Evolutionary conservation across 2,329 filamentous ascomycete genomes (phyloP), one percentile per base, ranked within the genome.

Genomic region (Elsinoe arachidis): DNA sequence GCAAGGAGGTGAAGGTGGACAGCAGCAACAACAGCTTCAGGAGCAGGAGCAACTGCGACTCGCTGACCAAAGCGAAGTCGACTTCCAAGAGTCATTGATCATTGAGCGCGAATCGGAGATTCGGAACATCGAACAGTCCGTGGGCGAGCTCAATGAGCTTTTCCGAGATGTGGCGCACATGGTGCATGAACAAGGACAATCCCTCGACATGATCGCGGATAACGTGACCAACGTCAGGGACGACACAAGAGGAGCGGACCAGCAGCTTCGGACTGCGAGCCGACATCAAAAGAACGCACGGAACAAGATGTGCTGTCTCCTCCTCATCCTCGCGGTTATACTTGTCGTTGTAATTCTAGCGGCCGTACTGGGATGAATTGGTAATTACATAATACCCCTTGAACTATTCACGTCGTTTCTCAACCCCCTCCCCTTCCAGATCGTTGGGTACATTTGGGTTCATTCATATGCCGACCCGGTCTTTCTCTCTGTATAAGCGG

Each of bases 161-260:
- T 99, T 99, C 78, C 82, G 91, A 61, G 92, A 99, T 75, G 90
- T 99, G n/a, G 93, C 92, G 47, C 90, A 96, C 71, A 96, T 99
- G 71, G 91, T 99, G 53, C 84, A 84, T 60, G 92, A 97, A 74
- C 93, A 99, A 74, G 93, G 93, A 53, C 88, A 90, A 65, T 83
- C 88, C 72, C 78, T 99, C 30, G 87, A 92, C 67, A 88, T 88
- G 15, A 95, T 99, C 66, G 85, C 84, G 61, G 86, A 89, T 64
- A 96, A 96, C 65, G 89, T 97, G 5, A 84, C 93, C 70, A 85
- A 85, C 61, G 88, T 91, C 46, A 81, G 86, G 60, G 83, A 86
- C 59, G 86, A 95, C 68, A 95, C 90, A 11, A 79, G 84, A 56
- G 90, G 90, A 38, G 95, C 92, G 4, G 90, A 96, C 70, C 73